Base-by-base conservation (phyloP, 2,329 filamentous ascomycete genomes). In the Knufia petricola region DNA sequence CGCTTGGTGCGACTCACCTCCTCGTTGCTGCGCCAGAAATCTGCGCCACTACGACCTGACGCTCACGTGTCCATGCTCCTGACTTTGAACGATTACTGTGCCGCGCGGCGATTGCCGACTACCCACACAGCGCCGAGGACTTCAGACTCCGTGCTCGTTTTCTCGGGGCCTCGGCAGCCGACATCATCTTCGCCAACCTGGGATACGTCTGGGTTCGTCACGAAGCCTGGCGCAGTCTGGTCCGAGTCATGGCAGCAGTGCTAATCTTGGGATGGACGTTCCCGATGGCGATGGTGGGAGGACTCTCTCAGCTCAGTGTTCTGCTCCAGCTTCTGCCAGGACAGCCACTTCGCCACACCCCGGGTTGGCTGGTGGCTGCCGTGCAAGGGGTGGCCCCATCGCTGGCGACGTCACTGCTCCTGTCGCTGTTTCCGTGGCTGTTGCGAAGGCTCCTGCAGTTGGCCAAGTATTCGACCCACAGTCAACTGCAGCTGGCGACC, bases 371-470 rank as follows among this genome's bases (percentile, higher is more conserved):
- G 12, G 4, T 40, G n/a, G 46, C 31, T 10, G 26, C 17, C 21
- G 13, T 48, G n/a, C 46, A 40, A 41, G 46, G 46, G 8, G 46
- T 48, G 13, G 15, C 30, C n/a, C 46, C 46, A n/a, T 38, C 34
- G 19, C 20, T 48, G 20, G 46, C 37, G 17, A 48, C 46, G 23
- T 48, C 46, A 4, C 19, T 40, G 17, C 36, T 48, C 10, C 17
- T 48, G 32, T 39, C 32, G 15, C 15, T 30, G 10, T 48, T 24
- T 21, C 46, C 36, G 15, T 30, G n/a, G n/a, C 32, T 48, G n/a
- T 30, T 48, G 21, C 17, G 46, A 19, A 15, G 15, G 17, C 19
- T 41, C 3, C 15, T 41, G 21, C 4, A 30, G n/a, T 15, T 17
- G 23, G 37, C 34, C 19, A 13, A 40, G 24, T 41, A 48, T 19